Evolutionary conservation across 768 basidiomycete genomes (phyloP), one percentile per base, ranked within the genome.

Genomic region (Udeniomyces megalosporus): DNA sequence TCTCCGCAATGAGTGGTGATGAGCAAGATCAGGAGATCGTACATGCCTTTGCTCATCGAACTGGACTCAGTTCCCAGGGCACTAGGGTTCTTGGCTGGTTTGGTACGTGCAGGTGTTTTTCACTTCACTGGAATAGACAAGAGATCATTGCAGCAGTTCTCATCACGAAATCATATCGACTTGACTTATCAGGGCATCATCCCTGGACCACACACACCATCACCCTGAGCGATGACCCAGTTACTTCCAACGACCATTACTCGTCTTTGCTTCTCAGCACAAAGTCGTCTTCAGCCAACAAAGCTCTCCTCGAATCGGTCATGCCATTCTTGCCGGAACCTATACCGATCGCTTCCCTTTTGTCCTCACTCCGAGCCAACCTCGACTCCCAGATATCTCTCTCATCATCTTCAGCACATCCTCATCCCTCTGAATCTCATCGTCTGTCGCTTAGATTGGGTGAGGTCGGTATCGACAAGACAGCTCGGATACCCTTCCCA

Each of bases 121-220:
- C 38, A 8, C 17, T 47, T 42, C 38, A 24, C 15, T 42, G 38
- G 17, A 8, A 17, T 42, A 42, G 38, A 17, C 20, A 7, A n/a
- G n/a, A n/a, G n/a, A n/a, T n/a, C n/a, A n/a, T n/a, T n/a, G n/a
- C n/a, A n/a, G n/a, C n/a, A n/a, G n/a, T n/a, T n/a, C n/a, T n/a
- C n/a, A n/a, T n/a, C n/a, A n/a, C n/a, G n/a, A n/a, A n/a, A n/a
- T n/a, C n/a, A n/a, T n/a, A n/a, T n/a, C n/a, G 34, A 8, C 3
- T 45, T 17, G 12, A 24, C 62, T 2, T 29, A 3, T 2, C 38
- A 90, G 88, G 92, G 49, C 84, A 90, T 69, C 92, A 96, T 71
- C 92, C 92, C 2, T 96, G 93, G 93, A 92, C 88, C 73, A 79
- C 84, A 2, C 83, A 95, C 72, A 78, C 78, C 66, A 87, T 95